phyloP scores from a whole-genome alignment of 371 early-diverging fungal genomes.

The Mucor lusitanicus region DNA sequence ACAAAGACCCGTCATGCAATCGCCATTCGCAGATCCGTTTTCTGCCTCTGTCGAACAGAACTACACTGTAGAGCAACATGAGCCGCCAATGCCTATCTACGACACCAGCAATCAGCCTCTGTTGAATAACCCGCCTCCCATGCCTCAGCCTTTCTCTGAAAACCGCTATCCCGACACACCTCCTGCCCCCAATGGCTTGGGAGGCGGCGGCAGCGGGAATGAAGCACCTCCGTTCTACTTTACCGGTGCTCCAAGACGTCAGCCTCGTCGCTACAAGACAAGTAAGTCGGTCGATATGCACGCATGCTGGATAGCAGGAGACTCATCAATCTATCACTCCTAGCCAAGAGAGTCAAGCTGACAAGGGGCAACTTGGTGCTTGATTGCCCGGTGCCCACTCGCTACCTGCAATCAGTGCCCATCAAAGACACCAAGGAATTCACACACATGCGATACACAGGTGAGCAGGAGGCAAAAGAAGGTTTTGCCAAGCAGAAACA shows the following conservation, averaged over 20 bases:
- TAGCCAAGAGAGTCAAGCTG: slow-evolving; percentile 62
- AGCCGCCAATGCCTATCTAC: slow-evolving; percentile 14
- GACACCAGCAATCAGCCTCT: slow-evolving; percentile 35
- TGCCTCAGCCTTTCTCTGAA: slow-evolving; percentile 18
- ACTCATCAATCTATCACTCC: slow-evolving; percentile 5
- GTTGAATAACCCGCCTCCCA: slow-evolving; percentile 4
- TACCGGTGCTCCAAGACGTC: slow-evolving; percentile 57
- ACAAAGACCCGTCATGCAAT: slow-evolving; percentile 31
- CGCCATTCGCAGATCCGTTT: slow-evolving; percentile 47
- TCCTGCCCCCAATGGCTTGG: background rate
- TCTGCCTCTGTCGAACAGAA: slow-evolving; percentile 3
- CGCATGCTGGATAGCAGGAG: background rate
- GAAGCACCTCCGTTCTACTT: slow-evolving; percentile 23
- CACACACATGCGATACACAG: slow-evolving; percentile 73
- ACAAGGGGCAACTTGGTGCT: slow-evolving; percentile 77
- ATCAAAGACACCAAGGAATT: slow-evolving; percentile 69
- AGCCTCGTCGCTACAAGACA: slow-evolving; percentile 66
- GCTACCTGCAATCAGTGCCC: slow-evolving; percentile 62
- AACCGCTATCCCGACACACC: background rate
- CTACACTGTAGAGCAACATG: slow-evolving; percentile 9
- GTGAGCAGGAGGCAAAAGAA: background rate
- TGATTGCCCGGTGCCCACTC: slow-evolving; percentile 76
- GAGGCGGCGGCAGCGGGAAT: slow-evolving; percentile 8
- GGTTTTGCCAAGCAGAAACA: background rate
- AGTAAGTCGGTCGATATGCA: slow-evolving; percentile 35